Evolutionary conservation across 495 filamentous ascomycete species (phyloP), one percentile per base, ranked within the genome.

Genomic region (Echria macrotheca): DNA sequence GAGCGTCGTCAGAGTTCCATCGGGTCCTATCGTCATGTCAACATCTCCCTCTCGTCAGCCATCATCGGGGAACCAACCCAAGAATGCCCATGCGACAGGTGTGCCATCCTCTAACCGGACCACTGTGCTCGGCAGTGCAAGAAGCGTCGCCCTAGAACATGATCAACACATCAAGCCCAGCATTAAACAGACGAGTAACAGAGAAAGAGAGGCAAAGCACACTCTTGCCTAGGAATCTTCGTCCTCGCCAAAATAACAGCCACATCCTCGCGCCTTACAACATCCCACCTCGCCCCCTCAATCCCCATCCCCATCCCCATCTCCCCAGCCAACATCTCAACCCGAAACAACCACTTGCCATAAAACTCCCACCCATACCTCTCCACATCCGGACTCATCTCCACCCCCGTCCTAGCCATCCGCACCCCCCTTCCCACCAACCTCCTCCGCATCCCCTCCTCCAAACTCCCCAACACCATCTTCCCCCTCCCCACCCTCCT

Each of bases 341-440:
- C 24, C 4, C 59, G 53, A 42, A 74, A 73, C 14, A 74, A 44
- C 67, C 69, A 76, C 65, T 73, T 74, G 23, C 65, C 61, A 33
- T 60, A 67, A 21, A 67, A 53, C 44, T 64, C 58, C 58, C 58
- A 60, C n/a, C n/a, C n/a, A n/a, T n/a, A n/a, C n/a, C n/a, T n/a
- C n/a, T n/a, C n/a, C n/a, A n/a, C n/a, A n/a, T n/a, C n/a, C n/a
- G n/a, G n/a, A n/a, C n/a, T n/a, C n/a, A n/a, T n/a, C 12, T 46
- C 55, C n/a, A 60, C 18, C 1, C 22, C 42, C 17, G 58, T 53
- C 42, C 53, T 64, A 28, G 31, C 18, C 45, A 63, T 55, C 21
- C 19, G 0, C 1, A 71, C 46, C 3, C 61, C 65, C 11, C 19
- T 43, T 0, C 36, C 29, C 28, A 59, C 8, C 33, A 67, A 35